Conservation (phyloP, 129 eudicot genomes). For the Tagetes erecta region DNA sequence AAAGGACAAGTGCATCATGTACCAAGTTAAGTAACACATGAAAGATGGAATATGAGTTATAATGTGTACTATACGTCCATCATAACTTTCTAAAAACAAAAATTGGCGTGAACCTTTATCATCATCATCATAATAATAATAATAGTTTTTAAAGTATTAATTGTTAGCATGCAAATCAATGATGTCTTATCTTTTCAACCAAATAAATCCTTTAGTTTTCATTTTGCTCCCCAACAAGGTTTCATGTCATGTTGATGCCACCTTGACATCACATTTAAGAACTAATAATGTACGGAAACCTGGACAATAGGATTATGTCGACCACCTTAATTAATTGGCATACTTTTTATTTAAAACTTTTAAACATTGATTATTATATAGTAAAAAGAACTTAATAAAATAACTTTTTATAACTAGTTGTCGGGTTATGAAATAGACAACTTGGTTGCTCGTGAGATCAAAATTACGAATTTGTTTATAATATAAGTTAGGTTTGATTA, state of each 20-base stretch:
- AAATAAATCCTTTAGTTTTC: constrained; percentile 2
- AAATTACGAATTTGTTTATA: too few species aligned
- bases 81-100: constrained; percentile 40
- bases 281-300: constrained; percentile 21
- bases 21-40: not conserved
- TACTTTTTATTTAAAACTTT: not conserved
- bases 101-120: constrained; percentile 37
- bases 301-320: constrained; percentile 24
- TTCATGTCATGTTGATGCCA: constrained; percentile 39
- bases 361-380: not conserved
- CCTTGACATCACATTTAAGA: constrained; percentile 41
- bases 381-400: not conserved
- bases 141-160: constrained; percentile 17
- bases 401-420: not conserved
- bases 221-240: constrained; percentile 23
- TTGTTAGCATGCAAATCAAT: constrained; percentile 48
- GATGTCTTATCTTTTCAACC: constrained; percentile 40
- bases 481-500: too few species aligned
- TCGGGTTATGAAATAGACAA: too few species aligned
- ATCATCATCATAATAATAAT: constrained; percentile 21
- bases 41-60: constrained; percentile 28
- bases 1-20: not conserved
- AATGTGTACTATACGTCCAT: constrained; percentile 32
- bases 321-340: constrained; percentile 20
- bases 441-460: too few species aligned